phyloP scores from a whole-genome alignment of 371 early-diverging fungal species.

The Syncephalis fuscata region DNA sequence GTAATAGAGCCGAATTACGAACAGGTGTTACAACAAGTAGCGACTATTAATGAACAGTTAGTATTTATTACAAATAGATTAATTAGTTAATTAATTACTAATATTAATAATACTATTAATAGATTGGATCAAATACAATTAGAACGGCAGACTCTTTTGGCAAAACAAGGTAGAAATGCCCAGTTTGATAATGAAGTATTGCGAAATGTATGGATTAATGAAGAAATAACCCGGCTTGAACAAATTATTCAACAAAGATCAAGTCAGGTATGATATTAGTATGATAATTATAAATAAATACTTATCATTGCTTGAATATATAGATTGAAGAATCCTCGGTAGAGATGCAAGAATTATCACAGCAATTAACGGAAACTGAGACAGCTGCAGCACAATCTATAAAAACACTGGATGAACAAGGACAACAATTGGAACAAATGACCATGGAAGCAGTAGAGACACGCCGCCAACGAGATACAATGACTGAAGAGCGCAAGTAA shows the following conservation, averaged over 20 bases:
- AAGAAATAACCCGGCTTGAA: constrained; percentile 45
- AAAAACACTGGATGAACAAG: background rate
- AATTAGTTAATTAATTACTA: too few species aligned
- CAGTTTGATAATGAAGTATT: constrained; percentile 50
- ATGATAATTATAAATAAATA: too few species aligned
- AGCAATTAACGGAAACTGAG: too few species aligned
- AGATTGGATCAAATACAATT: constrained; percentile 19
- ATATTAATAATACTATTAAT: background rate
- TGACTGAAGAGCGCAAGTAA: background rate
- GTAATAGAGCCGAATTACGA: constrained; percentile 30
- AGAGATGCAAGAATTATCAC: too few species aligned
- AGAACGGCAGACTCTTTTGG: constrained; percentile 39
- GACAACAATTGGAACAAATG: background rate
- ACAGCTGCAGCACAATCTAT: too few species aligned
- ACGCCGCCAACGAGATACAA: background rate
- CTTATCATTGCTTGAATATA: background rate
- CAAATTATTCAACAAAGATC: constrained; percentile 23
- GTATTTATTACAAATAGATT: background rate
- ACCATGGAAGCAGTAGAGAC: background rate
- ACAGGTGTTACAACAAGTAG: constrained; percentile 21
- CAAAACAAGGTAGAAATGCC: constrained; percentile 69
- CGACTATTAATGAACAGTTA: constrained; percentile 24
- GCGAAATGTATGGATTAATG: constrained; percentile 56
- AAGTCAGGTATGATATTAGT: constrained; percentile 17
- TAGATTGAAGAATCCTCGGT: background rate